These are phyloP conservation scores for Termitomyces sp. DNA, from an alignment of 768 basidiomycete species.

Conservation along the genomic window DNA sequence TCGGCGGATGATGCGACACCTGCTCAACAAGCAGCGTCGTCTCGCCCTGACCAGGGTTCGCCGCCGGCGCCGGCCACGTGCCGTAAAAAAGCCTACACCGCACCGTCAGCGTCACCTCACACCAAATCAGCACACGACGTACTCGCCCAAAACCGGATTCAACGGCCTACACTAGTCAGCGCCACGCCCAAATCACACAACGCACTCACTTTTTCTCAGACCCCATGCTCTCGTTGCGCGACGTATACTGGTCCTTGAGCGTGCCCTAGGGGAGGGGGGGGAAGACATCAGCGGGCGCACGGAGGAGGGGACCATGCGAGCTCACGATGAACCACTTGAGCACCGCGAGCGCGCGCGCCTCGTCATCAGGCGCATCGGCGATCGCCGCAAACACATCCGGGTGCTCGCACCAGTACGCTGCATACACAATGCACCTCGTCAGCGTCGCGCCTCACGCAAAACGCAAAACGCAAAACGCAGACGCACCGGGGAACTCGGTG, in stretches of 20 bases:
- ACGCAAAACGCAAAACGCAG: too few species aligned
- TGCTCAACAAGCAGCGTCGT: slow-evolving; percentile 88
- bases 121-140: slow-evolving; percentile 10
- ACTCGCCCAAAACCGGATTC: slow-evolving; percentile 95
- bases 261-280: slow-evolving; percentile 72
- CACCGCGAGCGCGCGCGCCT: slow-evolving; percentile 75
- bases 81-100: slow-evolving; percentile 75
- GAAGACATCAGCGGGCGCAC: too few species aligned
- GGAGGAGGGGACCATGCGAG: too few species aligned
- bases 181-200: not conserved
- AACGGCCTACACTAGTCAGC: slow-evolving; percentile 55
- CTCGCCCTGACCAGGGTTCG: slow-evolving; percentile 57
- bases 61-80: slow-evolving; percentile 61
- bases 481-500: slow-evolving; percentile 85
- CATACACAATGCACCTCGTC: not conserved
- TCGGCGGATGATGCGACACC: slow-evolving; percentile 92
- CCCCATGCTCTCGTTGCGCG: slow-evolving; percentile 91
- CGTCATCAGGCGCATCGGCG: slow-evolving; percentile 65
- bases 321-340: slow-evolving; percentile 92
- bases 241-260: slow-evolving; percentile 92
- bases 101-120: not conserved
- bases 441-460: too few species aligned
- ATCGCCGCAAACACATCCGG: slow-evolving; percentile 88
- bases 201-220: slow-evolving; percentile 89
- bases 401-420: slow-evolving; percentile 97